Evolutionary conservation across 306 rosid species (phyloP).

Genomic region (Castanospermum australe): DNA sequence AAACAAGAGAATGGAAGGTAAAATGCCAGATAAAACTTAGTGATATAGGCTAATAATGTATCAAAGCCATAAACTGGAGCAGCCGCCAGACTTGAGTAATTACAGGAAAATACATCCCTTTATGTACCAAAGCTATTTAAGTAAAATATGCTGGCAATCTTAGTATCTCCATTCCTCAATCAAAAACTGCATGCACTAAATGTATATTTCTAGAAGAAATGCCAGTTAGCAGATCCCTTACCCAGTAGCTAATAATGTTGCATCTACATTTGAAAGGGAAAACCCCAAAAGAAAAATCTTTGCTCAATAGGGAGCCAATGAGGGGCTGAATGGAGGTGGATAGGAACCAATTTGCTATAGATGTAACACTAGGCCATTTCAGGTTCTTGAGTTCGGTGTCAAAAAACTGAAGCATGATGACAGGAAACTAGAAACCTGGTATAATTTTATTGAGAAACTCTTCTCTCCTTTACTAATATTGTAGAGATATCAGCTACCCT

Average conservation of each 20-base stretch:
- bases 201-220: constrained; percentile 4
- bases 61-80: not conserved
- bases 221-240: not conserved
- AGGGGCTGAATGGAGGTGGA: not conserved
- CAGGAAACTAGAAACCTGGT: too few relatives aligned
- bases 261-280: not conserved
- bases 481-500: too few relatives aligned
- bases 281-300: not conserved
- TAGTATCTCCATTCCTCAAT: constrained; percentile 2
- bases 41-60: not conserved
- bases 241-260: not conserved
- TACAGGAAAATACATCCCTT: not conserved
- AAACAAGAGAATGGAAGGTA: not conserved
- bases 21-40: not conserved
- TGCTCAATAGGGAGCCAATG: not conserved
- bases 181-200: constrained; percentile 8
- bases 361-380: not conserved
- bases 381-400: constrained; percentile 1
- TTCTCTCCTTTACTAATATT: too few relatives aligned
- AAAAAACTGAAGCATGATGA: constrained; percentile 7
- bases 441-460: too few relatives aligned
- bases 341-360: not conserved
- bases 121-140: not conserved
- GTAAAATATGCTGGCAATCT: not conserved
- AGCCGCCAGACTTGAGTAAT: not conserved